Conservation (phyloP, 495 filamentous ascomycete species). For the Mytilinidion resinicola region DNA sequence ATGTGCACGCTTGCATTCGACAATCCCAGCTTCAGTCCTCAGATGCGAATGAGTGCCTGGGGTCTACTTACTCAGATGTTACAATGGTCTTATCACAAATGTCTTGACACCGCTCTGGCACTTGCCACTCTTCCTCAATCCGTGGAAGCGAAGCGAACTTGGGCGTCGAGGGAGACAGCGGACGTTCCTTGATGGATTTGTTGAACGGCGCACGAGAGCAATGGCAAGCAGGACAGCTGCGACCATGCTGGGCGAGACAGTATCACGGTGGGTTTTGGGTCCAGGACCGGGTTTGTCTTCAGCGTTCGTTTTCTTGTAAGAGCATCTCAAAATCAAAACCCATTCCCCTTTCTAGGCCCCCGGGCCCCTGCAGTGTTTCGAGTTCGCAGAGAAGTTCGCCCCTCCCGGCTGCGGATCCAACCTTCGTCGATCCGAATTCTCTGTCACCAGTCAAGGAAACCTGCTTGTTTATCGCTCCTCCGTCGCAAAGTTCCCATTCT, state of each 20-base stretch:
- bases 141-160: slow-evolving; percentile 32
- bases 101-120: slow-evolving; percentile 35
- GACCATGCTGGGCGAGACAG: slow-evolving; percentile 22
- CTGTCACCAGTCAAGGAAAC: too few species aligned
- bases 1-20: slow-evolving; percentile 34
- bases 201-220: slow-evolving; percentile 15
- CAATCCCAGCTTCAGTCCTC: slow-evolving; percentile 29
- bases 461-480: not conserved
- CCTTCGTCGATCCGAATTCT: too few species aligned
- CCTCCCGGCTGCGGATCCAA: slow-evolving; percentile 13
- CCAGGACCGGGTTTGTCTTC: too few species aligned
- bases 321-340: too few species aligned
- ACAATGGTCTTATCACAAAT: slow-evolving; percentile 37
- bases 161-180: slow-evolving; percentile 34
- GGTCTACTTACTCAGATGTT: slow-evolving; percentile 38
- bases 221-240: slow-evolving; percentile 18
- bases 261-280: slow-evolving; percentile 1
- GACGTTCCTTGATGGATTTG: slow-evolving; percentile 31
- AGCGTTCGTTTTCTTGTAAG: too few species aligned
- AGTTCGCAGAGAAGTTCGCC: slow-evolving; percentile 17
- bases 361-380: slow-evolving; percentile 4
- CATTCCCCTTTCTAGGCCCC: too few species aligned
- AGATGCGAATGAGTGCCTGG: slow-evolving; percentile 33
- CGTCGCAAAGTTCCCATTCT: slow-evolving; percentile 20
- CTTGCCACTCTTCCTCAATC: slow-evolving; percentile 32